Conservation (phyloP, 2,329 filamentous ascomycete genomes). For the Coniella vitis region DNA sequence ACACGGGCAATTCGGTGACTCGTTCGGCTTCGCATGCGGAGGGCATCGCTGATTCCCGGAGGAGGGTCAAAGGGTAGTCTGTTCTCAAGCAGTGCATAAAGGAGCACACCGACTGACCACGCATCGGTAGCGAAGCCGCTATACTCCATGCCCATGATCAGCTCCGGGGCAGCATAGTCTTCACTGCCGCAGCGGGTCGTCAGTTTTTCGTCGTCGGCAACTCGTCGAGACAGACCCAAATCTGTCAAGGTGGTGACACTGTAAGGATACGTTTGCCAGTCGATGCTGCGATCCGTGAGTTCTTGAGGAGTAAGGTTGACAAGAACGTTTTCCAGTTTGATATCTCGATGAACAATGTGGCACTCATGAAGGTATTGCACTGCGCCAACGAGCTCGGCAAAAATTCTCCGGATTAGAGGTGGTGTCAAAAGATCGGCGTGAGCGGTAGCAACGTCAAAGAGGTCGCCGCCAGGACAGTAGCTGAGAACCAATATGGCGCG, state of each 20-base stretch:
- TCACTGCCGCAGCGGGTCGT: conserved; percentile 92
- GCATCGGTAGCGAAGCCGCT: conserved; percentile 88
- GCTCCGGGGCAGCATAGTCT: conserved; percentile 94
- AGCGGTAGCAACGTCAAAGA: conserved; percentile 84
- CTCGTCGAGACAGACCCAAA: conserved; percentile 78
- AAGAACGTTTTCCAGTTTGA: conserved; percentile 88
- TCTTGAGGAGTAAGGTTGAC: conserved; percentile 71
- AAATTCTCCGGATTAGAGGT: conserved; percentile 71
- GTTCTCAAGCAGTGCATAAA: conserved; percentile 92
- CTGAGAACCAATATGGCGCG: conserved; percentile 80
- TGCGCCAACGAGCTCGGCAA: conserved; percentile 80
- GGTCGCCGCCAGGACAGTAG: conserved; percentile 88
- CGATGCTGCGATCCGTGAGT: conserved; percentile 53
- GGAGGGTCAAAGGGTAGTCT: conserved; percentile 87
- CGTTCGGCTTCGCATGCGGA: conserved; percentile 71
- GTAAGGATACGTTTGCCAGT: conserved; percentile 72
- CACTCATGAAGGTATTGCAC: conserved; percentile 78
- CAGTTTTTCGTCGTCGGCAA: conserved; percentile 81
- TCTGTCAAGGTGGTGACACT: conserved; percentile 87
- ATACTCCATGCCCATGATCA: conserved; percentile 91
- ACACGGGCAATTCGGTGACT: conserved; percentile 92
- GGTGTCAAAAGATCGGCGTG: conserved; percentile 63
- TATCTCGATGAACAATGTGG: conserved; percentile 90
- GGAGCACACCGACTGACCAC: conserved; percentile 88
- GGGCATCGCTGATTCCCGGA: conserved; percentile 69